Evolutionary conservation across 2,329 filamentous ascomycete species (phyloP).

Genomic region (Aspergillus luchuensis): DNA sequence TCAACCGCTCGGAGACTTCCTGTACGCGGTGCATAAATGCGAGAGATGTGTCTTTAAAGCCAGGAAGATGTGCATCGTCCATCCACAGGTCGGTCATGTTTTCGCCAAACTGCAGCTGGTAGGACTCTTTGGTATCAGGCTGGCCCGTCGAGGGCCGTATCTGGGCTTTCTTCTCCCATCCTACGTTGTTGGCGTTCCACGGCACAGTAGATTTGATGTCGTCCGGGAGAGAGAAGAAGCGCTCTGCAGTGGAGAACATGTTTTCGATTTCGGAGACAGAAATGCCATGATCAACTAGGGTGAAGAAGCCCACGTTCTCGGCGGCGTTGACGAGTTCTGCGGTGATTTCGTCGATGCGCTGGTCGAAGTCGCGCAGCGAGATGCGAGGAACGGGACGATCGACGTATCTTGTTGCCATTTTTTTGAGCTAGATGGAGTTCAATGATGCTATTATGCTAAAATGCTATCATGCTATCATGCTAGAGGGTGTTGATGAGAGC

Average conservation of each 20-base stretch:
- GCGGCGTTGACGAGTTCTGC: constrained; percentile 55
- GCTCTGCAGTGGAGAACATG: constrained; percentile 54
- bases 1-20: constrained; percentile 50
- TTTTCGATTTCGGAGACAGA: constrained; percentile 50
- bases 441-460: background rate
- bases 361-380: constrained; percentile 57
- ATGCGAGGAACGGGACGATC: constrained; percentile 53
- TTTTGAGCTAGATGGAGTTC: background rate
- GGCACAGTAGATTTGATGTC: constrained; percentile 56
- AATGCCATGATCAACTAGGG: constrained; percentile 59
- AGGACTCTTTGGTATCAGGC: constrained; percentile 63
- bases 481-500: background rate
- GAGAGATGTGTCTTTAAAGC: constrained; percentile 50
- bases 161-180: constrained; percentile 63
- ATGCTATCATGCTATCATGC: no score
- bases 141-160: constrained; percentile 61
- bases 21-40: constrained; percentile 60
- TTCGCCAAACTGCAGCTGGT: constrained; percentile 64
- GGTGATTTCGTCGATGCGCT: constrained; percentile 57
- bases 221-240: constrained; percentile 58
- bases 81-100: constrained; percentile 59
- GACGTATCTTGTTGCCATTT: constrained; percentile 40
- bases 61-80: constrained; percentile 49
- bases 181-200: constrained; percentile 58
- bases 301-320: constrained; percentile 64